Evolutionary conservation across 1,284 basidiomycete genomes (phyloP), one percentile per base, ranked within the genome.

Genomic region (Porogramme epimiltina): DNA sequence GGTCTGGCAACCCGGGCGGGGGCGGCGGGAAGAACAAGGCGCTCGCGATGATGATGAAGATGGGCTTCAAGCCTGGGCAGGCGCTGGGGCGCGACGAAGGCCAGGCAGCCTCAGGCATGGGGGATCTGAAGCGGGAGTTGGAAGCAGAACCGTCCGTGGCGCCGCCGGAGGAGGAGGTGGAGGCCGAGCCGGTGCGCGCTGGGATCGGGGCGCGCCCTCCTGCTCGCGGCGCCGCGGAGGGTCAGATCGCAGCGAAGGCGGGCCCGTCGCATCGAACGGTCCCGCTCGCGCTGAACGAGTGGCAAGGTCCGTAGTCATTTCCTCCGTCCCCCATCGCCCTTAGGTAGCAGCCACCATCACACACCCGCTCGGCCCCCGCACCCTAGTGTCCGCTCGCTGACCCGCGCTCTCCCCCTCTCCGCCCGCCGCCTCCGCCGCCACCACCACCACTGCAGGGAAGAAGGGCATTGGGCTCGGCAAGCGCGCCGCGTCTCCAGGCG

Each of bases 41-140:
- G 3, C 73, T 92, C 49, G 79, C 80, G 10, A 91, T 93, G 76
- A 93, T 93, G 90, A 82, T 89, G 78, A 91, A 88, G 73, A 92
- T 92, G 90, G 91, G 91, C 2, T 92, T 91, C 72, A 86, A 87
- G 71, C 83, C 87, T 2, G 91, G 91, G 13, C 81, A 90, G 66
- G 74, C 88, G 2, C 76, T 93, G 33, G 91, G 91, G 4, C 75
- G 68, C 60, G 61, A 65, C 19, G 63, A 56, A 4, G 50, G 56
- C 20, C 56, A 56, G 41, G 56, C 28, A 52, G 23, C 41, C 23
- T 10, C 38, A 4, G 34, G 18, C n/a, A 13, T 31, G 13, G 28
- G 13, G 28, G 28, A 31, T 31, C 28, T 13, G 28, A 13, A 31
- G 8, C 6, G 28, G 6, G 28, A 31, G 28, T 31, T 31, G 28